A percentile compares a stretch with the other conserved stretches of the same genome.
Evolutionary conservation across 2,329 filamentous ascomycete species (phyloP).

Genomic region (Lachnellula suecica): DNA sequence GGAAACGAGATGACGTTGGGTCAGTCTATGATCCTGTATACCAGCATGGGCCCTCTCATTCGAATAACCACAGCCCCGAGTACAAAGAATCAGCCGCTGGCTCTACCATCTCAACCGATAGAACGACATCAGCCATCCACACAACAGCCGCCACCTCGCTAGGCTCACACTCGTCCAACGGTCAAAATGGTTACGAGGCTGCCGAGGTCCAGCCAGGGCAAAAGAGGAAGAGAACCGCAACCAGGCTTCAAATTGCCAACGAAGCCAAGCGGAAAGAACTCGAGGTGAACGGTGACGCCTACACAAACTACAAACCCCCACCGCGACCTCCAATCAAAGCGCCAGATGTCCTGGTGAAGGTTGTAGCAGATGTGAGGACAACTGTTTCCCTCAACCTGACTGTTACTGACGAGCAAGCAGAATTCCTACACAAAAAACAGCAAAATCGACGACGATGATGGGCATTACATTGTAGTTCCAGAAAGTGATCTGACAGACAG

Average conservation of each 20-base stretch:
- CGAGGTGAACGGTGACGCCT: constrained; percentile 68
- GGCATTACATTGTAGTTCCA: constrained; percentile 91
- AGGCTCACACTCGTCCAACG: constrained; percentile 62
- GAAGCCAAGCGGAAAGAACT: constrained; percentile 78
- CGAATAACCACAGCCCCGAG: constrained; percentile 70
- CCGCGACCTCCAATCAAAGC: constrained; percentile 89
- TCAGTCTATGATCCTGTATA: constrained; percentile 68
- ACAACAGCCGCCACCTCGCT: constrained; percentile 89
- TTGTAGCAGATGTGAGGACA: constrained; percentile 60
- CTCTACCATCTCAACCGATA: constrained; percentile 77
- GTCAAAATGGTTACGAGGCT: constrained; percentile 63
- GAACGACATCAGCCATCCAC: constrained; percentile 76
- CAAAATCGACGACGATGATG: constrained; percentile 94
- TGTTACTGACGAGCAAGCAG: constrained; percentile 25
- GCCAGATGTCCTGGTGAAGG: constrained; percentile 67
- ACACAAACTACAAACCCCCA: constrained; percentile 80
- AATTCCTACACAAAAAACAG: constrained; percentile 52
- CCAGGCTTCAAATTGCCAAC: constrained; percentile 76
- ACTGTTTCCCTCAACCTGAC: background rate
- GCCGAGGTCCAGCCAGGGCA: constrained; percentile 70
- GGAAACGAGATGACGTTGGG: constrained; percentile 52
- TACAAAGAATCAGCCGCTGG: constrained; percentile 65
- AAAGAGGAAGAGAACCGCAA: constrained; percentile 80
- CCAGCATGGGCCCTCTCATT: constrained; percentile 65
- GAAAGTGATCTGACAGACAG: constrained; percentile 83